These are phyloP conservation scores for Pseudogymnoascus sp. DNA, from an alignment of 2,329 filamentous ascomycete genomes.

Conservation along the genomic window DNA sequence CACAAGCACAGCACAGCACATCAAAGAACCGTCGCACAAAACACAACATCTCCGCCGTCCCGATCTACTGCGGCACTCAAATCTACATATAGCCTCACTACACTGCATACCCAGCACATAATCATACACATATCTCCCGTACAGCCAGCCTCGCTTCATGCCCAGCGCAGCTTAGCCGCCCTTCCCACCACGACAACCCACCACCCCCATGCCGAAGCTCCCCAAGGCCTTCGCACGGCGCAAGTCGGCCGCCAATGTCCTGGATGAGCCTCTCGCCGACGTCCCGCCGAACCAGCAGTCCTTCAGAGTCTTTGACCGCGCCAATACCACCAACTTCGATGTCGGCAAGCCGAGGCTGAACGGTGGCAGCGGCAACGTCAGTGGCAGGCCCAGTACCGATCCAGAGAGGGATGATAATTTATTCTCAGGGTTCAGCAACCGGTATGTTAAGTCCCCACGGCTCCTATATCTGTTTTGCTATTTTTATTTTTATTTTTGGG, in stretches of 20 bases:
- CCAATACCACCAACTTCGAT: constrained; percentile 12
- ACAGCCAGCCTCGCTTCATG: neutral
- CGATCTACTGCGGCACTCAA: neutral
- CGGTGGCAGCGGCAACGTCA: constrained; percentile 18
- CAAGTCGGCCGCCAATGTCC: constrained; percentile 25
- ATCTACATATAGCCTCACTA: neutral
- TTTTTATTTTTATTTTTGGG: neutral
- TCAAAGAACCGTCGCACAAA: neutral
- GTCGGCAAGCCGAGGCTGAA: constrained; percentile 23
- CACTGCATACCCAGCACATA: neutral
- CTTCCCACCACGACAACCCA: neutral
- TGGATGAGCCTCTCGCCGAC: constrained; percentile 20
- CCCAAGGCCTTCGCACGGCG: constrained; percentile 27
- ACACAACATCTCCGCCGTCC: neutral
- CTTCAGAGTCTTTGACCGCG: constrained; percentile 29
- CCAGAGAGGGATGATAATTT: constrained; percentile 25
- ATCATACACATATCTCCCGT: neutral
- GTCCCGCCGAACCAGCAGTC: constrained; percentile 19
- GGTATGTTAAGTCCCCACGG: constrained; percentile 21
- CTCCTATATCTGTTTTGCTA: neutral
- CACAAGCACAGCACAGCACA: neutral
- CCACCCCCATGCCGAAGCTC: constrained; percentile 26
- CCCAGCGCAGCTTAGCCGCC: neutral
- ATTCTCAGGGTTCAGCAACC: constrained; percentile 26
- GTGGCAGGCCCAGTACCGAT: constrained; percentile 19